Conservation (phyloP, 768 basidiomycete genomes). For the Naganishia randhawae region DNA sequence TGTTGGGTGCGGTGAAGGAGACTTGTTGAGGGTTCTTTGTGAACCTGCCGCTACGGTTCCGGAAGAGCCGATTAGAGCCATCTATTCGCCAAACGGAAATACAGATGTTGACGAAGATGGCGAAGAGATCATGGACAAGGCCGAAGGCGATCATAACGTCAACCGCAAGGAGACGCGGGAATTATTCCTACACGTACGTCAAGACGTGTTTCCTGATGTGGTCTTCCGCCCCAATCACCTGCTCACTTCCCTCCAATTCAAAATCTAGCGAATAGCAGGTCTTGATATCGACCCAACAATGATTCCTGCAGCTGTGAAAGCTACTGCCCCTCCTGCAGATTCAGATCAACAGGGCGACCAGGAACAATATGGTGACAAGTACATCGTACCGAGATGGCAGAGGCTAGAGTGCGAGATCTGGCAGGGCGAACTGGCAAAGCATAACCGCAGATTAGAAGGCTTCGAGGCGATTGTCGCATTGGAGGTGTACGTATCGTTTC, state of each 20-base stretch:
- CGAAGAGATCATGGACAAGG: slow-evolving; percentile 4
- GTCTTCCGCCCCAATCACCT: not conserved
- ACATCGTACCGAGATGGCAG: slow-evolving; percentile 39
- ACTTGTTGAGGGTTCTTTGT: slow-evolving; percentile 43
- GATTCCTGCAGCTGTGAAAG: slow-evolving; percentile 39
- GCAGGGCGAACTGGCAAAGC: slow-evolving; percentile 47
- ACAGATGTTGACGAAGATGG: slow-evolving; percentile 31
- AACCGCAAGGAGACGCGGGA: slow-evolving; percentile 29
- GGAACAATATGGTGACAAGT: not conserved
- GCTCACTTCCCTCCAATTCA: not conserved
- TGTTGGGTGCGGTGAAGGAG: slow-evolving; percentile 50
- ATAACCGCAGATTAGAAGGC: slow-evolving; percentile 45
- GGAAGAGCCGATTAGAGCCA: slow-evolving; percentile 39
- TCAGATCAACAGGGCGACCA: not conserved
- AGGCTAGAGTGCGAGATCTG: slow-evolving; percentile 43
- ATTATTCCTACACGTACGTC: slow-evolving; percentile 45
- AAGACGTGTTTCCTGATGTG: not conserved
- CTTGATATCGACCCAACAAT: slow-evolving; percentile 44
- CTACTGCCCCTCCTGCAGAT: slow-evolving; percentile 35
- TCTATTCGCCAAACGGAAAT: not conserved
- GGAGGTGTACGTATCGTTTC: slow-evolving; percentile 37
- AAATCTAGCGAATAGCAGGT: slow-evolving; percentile 46
- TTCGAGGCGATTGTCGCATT: slow-evolving; percentile 48
- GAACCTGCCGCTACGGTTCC: slow-evolving; percentile 41
- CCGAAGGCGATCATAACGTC: not conserved